These are phyloP conservation scores for Filosporella fistucella DNA, from an alignment of 495 filamentous ascomycete species.

Conservation along the genomic window DNA sequence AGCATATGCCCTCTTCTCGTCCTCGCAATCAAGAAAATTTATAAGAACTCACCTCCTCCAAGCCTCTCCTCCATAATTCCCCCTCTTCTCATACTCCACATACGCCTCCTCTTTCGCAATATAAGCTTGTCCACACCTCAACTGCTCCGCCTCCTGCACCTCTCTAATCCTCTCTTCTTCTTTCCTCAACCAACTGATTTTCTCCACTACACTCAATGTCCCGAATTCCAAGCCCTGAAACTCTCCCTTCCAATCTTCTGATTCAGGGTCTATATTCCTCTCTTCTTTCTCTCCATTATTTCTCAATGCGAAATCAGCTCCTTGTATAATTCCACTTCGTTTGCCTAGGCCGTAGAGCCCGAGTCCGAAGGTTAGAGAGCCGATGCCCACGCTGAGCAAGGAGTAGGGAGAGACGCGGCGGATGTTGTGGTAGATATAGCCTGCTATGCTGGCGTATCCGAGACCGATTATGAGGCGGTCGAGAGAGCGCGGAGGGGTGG, in stretches of 20 bases:
- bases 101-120: conserved; percentile 11
- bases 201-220: not conserved
- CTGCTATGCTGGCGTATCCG: not conserved
- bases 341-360: conserved; percentile 1
- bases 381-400: not conserved
- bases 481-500: not conserved
- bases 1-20: too few species aligned
- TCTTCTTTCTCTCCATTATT: not conserved
- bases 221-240: conserved; percentile 2
- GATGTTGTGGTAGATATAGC: conserved; percentile 8
- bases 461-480: conserved; percentile 1
- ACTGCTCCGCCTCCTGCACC: conserved; percentile 4
- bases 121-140: conserved; percentile 12
- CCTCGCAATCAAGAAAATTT: too few species aligned
- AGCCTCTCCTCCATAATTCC: conserved; percentile 8
- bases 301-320: not conserved
- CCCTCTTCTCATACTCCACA: conserved; percentile 5
- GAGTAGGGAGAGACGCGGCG: not conserved
- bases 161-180: conserved; percentile 9
- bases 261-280: not conserved
- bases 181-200: conserved; percentile 3
- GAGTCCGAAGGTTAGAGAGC: not conserved
- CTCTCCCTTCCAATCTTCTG: conserved; percentile 6
- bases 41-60: conserved; percentile 8
- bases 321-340: not conserved